A percentile compares a stretch with the other conserved stretches of the same genome.
Conservation (phyloP, 75 land plant species). For the Cunninghamia lanceolata region DNA sequence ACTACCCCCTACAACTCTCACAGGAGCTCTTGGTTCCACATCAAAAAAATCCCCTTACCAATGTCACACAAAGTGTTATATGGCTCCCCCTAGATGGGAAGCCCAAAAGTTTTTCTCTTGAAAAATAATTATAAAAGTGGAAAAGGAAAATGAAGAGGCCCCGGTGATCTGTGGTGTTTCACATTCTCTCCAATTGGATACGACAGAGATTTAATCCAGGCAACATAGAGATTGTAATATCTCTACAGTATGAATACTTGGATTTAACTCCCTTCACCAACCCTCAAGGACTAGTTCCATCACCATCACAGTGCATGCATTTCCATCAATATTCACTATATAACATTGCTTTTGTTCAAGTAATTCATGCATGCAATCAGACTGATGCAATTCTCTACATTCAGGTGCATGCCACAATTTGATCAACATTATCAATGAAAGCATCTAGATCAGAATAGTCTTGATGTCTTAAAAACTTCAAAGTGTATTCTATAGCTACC, state of each 20-base stretch:
- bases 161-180: too few relatives aligned
- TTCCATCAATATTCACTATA: conserved; percentile 78
- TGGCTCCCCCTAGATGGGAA: too few relatives aligned
- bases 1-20: too few relatives aligned
- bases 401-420: conserved; percentile 62
- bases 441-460: conserved; percentile 77
- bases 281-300: conserved; percentile 91
- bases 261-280: conserved; percentile 74
- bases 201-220: conserved; percentile 43
- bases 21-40: too few relatives aligned
- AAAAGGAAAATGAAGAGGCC: too few relatives aligned
- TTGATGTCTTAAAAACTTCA: conserved; percentile 68
- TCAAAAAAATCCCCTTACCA: too few relatives aligned
- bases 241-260: conserved; percentile 51
- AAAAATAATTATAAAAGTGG: too few relatives aligned
- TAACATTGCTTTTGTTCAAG: conserved; percentile 74
- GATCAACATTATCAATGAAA: conserved; percentile 69
- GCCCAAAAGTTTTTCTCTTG: too few relatives aligned
- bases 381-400: conserved; percentile 62
- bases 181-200: conserved; percentile 55
- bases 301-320: conserved; percentile 86
- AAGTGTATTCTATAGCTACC: conserved; percentile 72
- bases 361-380: conserved; percentile 73
- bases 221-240: conserved; percentile 47
- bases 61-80: too few relatives aligned